Evolutionary conservation across 164 flowering plant species (phyloP).

Genomic region (Akebia trifoliata): DNA sequence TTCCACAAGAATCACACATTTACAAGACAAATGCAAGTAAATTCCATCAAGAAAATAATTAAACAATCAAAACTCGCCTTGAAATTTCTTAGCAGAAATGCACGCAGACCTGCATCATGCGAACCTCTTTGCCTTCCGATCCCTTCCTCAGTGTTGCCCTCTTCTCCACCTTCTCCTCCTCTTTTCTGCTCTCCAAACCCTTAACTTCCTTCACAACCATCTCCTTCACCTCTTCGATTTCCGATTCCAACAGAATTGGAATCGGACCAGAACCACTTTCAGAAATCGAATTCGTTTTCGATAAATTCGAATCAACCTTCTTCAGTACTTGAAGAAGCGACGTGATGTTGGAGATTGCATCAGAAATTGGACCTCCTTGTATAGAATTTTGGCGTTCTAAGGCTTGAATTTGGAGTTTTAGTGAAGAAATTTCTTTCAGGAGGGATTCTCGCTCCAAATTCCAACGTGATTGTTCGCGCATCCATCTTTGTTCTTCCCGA

Average conservation of each 20-base stretch:
- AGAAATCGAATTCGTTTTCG: constrained; percentile 31
- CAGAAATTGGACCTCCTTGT: constrained; percentile 28
- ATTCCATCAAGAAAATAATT: not conserved
- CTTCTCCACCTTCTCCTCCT: constrained; percentile 15
- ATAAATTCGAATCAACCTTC: constrained; percentile 27
- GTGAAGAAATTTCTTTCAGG: constrained; percentile 39
- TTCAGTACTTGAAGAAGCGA: constrained; percentile 36
- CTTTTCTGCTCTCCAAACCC: constrained; percentile 22
- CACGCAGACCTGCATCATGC: constrained; percentile 71
- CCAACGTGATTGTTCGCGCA: constrained; percentile 72
- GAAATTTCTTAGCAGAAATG: constrained; percentile 11
- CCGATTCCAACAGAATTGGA: constrained; percentile 37
- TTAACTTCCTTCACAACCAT: constrained; percentile 34
- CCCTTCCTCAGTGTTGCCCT: constrained; percentile 48
- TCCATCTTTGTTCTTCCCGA: constrained; percentile 86
- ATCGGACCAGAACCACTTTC: constrained; percentile 39
- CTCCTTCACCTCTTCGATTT: constrained; percentile 28
- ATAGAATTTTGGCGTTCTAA: constrained; percentile 27
- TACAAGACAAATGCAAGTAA: not conserved
- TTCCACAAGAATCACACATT: not conserved
- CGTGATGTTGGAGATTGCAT: constrained; percentile 25
- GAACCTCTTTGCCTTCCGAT: constrained; percentile 84
- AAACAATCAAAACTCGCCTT: constrained; percentile 10
- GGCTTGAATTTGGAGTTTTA: constrained; percentile 46
- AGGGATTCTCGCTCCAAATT: constrained; percentile 56